Percentiles rank a stretch among this genome's conserved stretches.
phyloP scores from a whole-genome alignment of 1,139 yeast genomes.

The Yamadazyma dendronema region DNA sequence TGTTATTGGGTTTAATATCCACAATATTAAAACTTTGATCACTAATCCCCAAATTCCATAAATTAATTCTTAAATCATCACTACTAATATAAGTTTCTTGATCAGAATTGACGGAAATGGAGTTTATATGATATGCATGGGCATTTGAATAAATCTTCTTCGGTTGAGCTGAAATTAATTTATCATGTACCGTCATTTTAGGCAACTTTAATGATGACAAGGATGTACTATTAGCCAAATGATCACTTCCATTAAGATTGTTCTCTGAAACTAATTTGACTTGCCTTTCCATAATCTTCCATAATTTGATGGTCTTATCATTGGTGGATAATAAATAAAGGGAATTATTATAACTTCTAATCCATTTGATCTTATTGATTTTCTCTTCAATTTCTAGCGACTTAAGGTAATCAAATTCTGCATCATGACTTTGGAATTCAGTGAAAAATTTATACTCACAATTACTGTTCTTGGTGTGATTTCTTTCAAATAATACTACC shows the following conservation, averaged over 20 bases:
- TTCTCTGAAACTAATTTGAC: conserved; percentile 91
- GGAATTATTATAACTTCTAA: conserved; percentile 82
- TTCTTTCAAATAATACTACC: conserved; percentile 92
- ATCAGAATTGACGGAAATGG: conserved; percentile 91
- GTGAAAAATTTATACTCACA: conserved; percentile 96
- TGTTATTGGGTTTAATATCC: conserved; percentile 95
- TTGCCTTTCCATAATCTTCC: conserved; percentile 94
- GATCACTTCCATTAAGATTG: conserved; percentile 55
- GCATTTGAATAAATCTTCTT: conserved; percentile 91
- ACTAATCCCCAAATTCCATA: conserved; percentile 94
- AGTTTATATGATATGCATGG: conserved; percentile 96
- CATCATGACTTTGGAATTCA: conserved; percentile 97
- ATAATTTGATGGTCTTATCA: conserved; percentile 94
- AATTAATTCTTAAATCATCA: conserved; percentile 91
- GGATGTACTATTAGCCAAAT: conserved; percentile 19
- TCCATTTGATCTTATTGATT: conserved; percentile 97
- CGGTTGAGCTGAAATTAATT: conserved; percentile 93
- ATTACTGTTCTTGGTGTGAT: conserved; percentile 59
- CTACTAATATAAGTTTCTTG: conserved; percentile 93
- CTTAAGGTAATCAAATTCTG: conserved; percentile 95
- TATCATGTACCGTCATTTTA: conserved; percentile 85
- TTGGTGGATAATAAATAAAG: conserved; percentile 88
- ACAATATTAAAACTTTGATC: conserved; percentile 96
- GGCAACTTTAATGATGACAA: conserved; percentile 67
- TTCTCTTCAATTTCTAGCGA: conserved; percentile 97